Percentiles rank a stretch among this genome's conserved stretches.
Evolutionary conservation across 73 alveolate species (phyloP).

Genomic region (Tetrahymena elliotti): DNA sequence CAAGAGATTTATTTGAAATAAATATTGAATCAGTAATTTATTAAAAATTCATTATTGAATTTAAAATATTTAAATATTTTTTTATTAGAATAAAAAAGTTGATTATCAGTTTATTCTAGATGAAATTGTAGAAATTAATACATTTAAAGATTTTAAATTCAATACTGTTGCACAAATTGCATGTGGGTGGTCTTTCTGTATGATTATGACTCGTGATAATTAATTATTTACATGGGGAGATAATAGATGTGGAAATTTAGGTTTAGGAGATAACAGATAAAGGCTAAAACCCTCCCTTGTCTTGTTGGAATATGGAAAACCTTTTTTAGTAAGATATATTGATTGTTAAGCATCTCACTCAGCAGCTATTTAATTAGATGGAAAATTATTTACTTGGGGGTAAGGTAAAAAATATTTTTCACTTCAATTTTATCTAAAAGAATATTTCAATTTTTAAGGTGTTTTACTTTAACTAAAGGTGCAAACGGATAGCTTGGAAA

Average conservation of each 20-base stretch:
- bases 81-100: constrained; percentile 13
- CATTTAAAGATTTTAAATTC: neutral
- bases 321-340: constrained; percentile 2
- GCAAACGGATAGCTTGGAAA: constrained; percentile 15
- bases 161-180: constrained; percentile 4
- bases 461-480: neutral
- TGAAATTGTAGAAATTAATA: neutral
- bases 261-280: constrained; percentile 3
- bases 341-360: constrained; percentile 32
- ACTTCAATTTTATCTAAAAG: too few species aligned
- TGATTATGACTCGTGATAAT: neutral
- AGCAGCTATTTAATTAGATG: constrained; percentile 24
- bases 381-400: constrained; percentile 32
- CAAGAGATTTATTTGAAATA: neutral
- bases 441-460: too few species aligned
- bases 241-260: constrained; percentile 20
- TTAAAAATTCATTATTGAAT: too few species aligned
- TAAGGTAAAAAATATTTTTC: neutral
- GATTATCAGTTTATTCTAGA: constrained; percentile 11
- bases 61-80: too few species aligned
- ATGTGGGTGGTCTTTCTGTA: constrained; percentile 19
- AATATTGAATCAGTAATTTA: neutral
- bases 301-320: constrained; percentile 10
- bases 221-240: constrained; percentile 34
- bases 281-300: neutral